These are phyloP conservation scores for Diaporthe ilicicola DNA, from an alignment of 2,329 filamentous ascomycete species.

Conservation along the genomic window DNA sequence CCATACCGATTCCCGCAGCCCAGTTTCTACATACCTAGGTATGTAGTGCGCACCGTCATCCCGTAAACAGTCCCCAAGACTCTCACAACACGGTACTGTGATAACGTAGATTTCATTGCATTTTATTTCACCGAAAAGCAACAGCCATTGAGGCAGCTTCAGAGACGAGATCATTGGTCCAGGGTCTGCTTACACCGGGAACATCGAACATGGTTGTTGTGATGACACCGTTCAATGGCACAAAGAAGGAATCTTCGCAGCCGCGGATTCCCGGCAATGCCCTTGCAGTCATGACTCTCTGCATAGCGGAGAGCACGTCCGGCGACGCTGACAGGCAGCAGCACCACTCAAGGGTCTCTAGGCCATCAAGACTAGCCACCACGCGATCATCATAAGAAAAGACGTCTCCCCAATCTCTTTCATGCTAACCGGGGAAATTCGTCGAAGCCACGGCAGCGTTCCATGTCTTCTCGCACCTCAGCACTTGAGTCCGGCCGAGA, in stretches of 20 bases:
- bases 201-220: conserved; percentile 72
- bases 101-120: not conserved
- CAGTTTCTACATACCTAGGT: too few species aligned
- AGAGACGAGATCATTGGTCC: not conserved
- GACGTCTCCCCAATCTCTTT: not conserved
- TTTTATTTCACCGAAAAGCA: too few species aligned
- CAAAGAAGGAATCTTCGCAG: not conserved
- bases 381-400: not conserved
- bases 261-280: not conserved
- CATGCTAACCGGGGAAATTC: too few species aligned
- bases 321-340: not conserved
- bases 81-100: conserved; percentile 55
- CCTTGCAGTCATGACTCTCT: not conserved
- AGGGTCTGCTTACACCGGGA: conserved; percentile 49
- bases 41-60: conserved; percentile 50
- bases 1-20: conserved; percentile 63
- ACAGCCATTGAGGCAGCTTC: not conserved
- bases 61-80: conserved; percentile 63
- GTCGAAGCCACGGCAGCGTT: not conserved
- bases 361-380: not conserved
- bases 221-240: conserved; percentile 67
- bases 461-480: not conserved
- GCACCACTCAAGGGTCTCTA: not conserved
- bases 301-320: not conserved
- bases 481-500: not conserved